Conservation (phyloP, 768 basidiomycete genomes). For the Boletus edulis region DNA sequence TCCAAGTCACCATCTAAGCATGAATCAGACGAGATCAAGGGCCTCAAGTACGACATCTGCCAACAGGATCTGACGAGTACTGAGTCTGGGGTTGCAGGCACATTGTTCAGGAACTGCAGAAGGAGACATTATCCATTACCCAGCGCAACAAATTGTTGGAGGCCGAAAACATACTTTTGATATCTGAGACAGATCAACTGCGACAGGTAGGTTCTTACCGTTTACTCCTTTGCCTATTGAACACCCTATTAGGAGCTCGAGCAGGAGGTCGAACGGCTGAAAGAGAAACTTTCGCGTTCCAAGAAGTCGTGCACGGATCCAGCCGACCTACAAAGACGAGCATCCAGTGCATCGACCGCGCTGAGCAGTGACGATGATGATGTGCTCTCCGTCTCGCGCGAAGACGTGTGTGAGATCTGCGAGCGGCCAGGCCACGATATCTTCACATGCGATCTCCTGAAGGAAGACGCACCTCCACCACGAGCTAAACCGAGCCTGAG, state of each 20-base stretch:
- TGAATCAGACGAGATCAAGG: slow-evolving; percentile 68
- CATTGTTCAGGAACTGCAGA: slow-evolving; percentile 85
- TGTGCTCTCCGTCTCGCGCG: slow-evolving; percentile 21
- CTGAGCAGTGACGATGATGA: slow-evolving; percentile 25
- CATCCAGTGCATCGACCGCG: slow-evolving; percentile 22
- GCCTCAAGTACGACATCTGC: slow-evolving; percentile 60
- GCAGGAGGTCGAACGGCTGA: slow-evolving; percentile 73
- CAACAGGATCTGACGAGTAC: background rate
- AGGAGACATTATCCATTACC: slow-evolving; percentile 62
- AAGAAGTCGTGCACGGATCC: slow-evolving; percentile 54
- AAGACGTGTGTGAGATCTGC: slow-evolving; percentile 79
- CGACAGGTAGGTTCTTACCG: slow-evolving; percentile 52
- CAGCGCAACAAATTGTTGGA: slow-evolving; percentile 72
- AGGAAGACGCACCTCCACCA: slow-evolving; percentile 44
- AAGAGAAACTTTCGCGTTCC: slow-evolving; percentile 59
- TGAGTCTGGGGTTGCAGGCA: slow-evolving; percentile 45
- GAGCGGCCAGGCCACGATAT: slow-evolving; percentile 84
- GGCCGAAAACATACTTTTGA: slow-evolving; percentile 70
- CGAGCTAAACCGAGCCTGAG: slow-evolving; percentile 13
- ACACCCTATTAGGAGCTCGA: slow-evolving; percentile 62
- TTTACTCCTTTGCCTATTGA: background rate
- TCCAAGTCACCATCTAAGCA: slow-evolving; percentile 44
- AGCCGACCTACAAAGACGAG: slow-evolving; percentile 25
- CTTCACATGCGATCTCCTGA: slow-evolving; percentile 76
- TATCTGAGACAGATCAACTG: slow-evolving; percentile 57